These are phyloP conservation scores for Camellia oleifera DNA, from an alignment of 179 eudicot species.

Conservation along the genomic window DNA sequence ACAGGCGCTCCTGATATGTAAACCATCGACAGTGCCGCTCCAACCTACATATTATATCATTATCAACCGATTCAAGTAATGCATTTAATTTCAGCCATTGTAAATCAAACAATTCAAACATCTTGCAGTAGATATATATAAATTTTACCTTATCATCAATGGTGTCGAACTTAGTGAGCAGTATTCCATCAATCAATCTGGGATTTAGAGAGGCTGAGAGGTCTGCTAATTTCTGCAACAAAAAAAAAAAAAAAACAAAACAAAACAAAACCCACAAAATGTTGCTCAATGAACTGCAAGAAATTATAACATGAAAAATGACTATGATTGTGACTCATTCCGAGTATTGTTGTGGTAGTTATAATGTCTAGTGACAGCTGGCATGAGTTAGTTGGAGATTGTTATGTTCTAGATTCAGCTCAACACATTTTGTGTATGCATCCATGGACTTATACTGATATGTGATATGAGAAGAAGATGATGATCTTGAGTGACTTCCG, in stretches of 20 bases:
- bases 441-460: too few relatives aligned
- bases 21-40: slow-evolving; percentile 95
- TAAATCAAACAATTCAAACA: not conserved
- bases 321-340: too few relatives aligned
- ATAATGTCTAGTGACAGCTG: too few relatives aligned
- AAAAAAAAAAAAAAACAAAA: not conserved
- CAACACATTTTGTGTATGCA: too few relatives aligned
- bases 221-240: slow-evolving; percentile 85
- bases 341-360: too few relatives aligned
- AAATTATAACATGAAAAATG: not conserved
- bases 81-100: not conserved
- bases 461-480: too few relatives aligned
- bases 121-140: not conserved
- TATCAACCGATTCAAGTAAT: not conserved
- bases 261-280: not conserved
- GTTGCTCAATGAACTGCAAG: not conserved
- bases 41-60: slow-evolving; percentile 48
- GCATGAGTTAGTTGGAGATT: too few relatives aligned
- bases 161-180: slow-evolving; percentile 97
- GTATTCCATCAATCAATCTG: slow-evolving; percentile 92
- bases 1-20: slow-evolving; percentile 97
- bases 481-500: too few relatives aligned
- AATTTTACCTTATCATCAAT: slow-evolving; percentile 82
- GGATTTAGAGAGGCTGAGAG: slow-evolving; percentile 74
- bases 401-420: too few relatives aligned